Base-by-base conservation (phyloP, 2,329 filamentous ascomycete species). In the Pyrenophora graminea region DNA sequence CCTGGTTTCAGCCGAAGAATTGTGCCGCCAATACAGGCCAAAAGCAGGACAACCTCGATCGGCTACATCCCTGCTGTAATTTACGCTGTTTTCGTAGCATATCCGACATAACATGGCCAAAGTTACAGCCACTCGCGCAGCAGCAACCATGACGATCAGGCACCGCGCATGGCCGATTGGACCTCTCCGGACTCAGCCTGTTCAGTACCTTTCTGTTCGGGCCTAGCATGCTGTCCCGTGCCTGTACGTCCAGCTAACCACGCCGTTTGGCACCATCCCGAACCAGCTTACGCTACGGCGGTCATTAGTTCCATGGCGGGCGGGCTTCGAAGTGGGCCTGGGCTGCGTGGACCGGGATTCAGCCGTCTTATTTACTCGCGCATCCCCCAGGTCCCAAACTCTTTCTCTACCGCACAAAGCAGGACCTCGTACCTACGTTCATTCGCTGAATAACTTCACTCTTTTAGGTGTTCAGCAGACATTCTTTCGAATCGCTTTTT, bases 391-490 rank as follows among this genome's bases (percentile, higher is more conserved):
- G 49, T 54, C 51, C 59, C 54, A 61, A 62, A 53, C 46, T 40
- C 58, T 54, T 58, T 53, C 54, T 51, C 53, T 53, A 67, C 63
- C 66, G 62, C 66, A 66, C 67, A 69, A 30, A 71, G 67, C 68
- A 70, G 69, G 71, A 70, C 64, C 66, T 70, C 55, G 65, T 60
- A 64, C 61, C 58, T 64, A 64, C 56, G 63, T 70, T 70, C 49
- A 66, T 71, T 70, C 61, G 70, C 69, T 71, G 69, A 66, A 68
- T 65, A 71, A 62, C 71, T 74, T 71, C 71, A 73, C 70, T 73
- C 71, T 39, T 71, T 72, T 55, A 73, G 69, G 67, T 70, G 56
- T 64, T 70, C 69, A 61, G 69, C 68, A 66, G 53, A 66, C 72
- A 61, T 55, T 73, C 72, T 25, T 70, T 74, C 53, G 32, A 49